Evolutionary conservation across 345 rosid genomes (phyloP), one percentile per base, ranked within the genome.

Genomic region (Lenwebbia sp.): DNA sequence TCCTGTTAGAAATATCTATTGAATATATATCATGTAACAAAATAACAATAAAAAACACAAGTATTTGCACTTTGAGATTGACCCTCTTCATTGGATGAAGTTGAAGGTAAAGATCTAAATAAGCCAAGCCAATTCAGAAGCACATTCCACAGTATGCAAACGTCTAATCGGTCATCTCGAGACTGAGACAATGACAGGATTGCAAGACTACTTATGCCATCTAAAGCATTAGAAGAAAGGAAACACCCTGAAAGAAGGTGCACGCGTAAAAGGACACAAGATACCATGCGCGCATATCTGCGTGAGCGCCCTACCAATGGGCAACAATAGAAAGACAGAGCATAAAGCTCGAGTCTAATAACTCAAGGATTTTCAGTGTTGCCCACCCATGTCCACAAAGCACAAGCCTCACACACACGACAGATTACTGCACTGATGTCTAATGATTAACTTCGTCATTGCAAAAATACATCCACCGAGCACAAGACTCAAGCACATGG

Each of bases 1-100:
- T 93, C 89, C 92, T 94, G 89, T 82, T 21, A 87, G 47, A 70
- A 70, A 17, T 70, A 33, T 40, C 78, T 40, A 70, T 33, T 5
- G 0, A 33, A 70, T 70, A 70, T 33, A 17, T 70, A 70, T 33
- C 13, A 70, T 22, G 25, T 70, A 70, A 70, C 44, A 60, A 60
- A 60, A 26, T 44, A 44, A 44, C 5, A 30, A 3, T 33, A 33
- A 70, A 9, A 55, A 22, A 10, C 12, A 10, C 23, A 17, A 19
- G 47, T 19, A 70, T 37, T 37, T 37, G 81, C 47, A 70, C 14
- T 33, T 70, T 70, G 81, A 70, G 47, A 70, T 11, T 37, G 26
- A 25, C 81, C 13, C 47, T 37, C 2, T 70, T 70, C 81, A 70
- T 70, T 33, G 25, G 47, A 70, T 37, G 81, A 70, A 37, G 81